phyloP scores from a whole-genome alignment of 305 asterid species.

The Solanum aculeatissimum region DNA sequence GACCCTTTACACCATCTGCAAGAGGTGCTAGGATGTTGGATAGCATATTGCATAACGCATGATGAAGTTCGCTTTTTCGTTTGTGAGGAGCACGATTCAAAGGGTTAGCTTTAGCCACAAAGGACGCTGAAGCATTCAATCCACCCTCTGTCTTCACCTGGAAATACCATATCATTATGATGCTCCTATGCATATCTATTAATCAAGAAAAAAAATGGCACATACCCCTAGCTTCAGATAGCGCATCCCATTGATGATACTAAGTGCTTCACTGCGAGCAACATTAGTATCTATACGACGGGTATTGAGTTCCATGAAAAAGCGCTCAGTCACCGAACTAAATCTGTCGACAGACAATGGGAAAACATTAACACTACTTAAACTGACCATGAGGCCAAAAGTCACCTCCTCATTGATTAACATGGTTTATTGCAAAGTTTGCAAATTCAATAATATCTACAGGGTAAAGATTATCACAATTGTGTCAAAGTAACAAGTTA shows the following conservation, averaged over 20 bases:
- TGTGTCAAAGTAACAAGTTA: not conserved
- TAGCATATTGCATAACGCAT: constrained; percentile 99
- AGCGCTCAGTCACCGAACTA: constrained; percentile 99
- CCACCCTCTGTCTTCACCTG: constrained; percentile 99
- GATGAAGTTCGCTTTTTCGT: constrained; percentile 96
- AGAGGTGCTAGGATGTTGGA: constrained; percentile 94
- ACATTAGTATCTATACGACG: constrained; percentile 89
- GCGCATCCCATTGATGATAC: constrained; percentile 95
- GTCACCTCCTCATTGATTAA: constrained; percentile 4
- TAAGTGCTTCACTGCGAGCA: constrained; percentile 97
- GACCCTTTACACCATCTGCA: constrained; percentile 96
- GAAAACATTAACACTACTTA: not conserved
- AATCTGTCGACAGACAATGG: constrained; percentile 44
- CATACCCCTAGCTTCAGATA: constrained; percentile 98
- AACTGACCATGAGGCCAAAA: not conserved
- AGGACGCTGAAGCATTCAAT: constrained; percentile 96
- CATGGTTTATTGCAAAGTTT: not conserved
- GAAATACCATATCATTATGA: constrained; percentile 19
- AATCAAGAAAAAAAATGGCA: constrained; percentile 8
- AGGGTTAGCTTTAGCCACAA: constrained; percentile 98
- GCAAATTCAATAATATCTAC: not conserved
- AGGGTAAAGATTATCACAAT: not conserved
- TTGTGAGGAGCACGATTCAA: constrained; percentile 92
- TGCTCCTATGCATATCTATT: constrained; percentile 11
- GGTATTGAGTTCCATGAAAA: constrained; percentile 96